phyloP scores from a whole-genome alignment of 2,329 filamentous ascomycete genomes.

The Colletotrichum theobromicola region DNA sequence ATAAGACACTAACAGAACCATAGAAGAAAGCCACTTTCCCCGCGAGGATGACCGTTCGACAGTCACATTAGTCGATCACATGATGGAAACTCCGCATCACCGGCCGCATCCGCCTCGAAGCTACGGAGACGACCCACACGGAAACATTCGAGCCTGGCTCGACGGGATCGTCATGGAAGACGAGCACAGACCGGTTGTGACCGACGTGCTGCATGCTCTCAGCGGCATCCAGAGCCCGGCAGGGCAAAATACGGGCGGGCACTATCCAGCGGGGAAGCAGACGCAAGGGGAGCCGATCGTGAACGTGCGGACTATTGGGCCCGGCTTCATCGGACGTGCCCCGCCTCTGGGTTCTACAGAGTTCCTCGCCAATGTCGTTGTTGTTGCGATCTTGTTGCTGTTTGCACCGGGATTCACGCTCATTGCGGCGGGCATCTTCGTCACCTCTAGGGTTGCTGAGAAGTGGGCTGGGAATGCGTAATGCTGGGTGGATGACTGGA shows the following conservation, averaged over 20 bases:
- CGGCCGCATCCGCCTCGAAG: not conserved
- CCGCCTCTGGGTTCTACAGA: conserved; percentile 9
- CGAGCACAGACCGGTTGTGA: not conserved
- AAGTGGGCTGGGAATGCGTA: conserved; percentile 3
- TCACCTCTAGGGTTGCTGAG: conserved; percentile 15
- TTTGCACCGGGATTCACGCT: conserved; percentile 17
- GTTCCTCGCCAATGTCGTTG: conserved; percentile 4
- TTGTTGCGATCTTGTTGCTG: conserved; percentile 10
- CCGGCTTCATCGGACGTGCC: conserved; percentile 7
- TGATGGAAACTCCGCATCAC: not conserved
- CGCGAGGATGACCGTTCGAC: not conserved
- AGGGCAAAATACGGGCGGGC: no score
- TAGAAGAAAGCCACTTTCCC: not conserved
- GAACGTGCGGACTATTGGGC: conserved; percentile 7
- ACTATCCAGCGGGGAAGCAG: no score
- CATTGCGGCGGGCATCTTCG: conserved; percentile 9
- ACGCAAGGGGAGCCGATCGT: not conserved
- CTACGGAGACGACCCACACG: not conserved
- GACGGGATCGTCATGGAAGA: conserved; percentile 6
- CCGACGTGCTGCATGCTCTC: not conserved
- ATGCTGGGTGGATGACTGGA: not conserved
- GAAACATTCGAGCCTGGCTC: conserved; percentile 8
- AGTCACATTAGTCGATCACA: not conserved
- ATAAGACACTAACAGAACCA: not conserved
- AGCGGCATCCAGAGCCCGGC: not conserved